Conservation (phyloP, 1,284 basidiomycete genomes). For the Apiotrichum mycotoxinovorans region DNA sequence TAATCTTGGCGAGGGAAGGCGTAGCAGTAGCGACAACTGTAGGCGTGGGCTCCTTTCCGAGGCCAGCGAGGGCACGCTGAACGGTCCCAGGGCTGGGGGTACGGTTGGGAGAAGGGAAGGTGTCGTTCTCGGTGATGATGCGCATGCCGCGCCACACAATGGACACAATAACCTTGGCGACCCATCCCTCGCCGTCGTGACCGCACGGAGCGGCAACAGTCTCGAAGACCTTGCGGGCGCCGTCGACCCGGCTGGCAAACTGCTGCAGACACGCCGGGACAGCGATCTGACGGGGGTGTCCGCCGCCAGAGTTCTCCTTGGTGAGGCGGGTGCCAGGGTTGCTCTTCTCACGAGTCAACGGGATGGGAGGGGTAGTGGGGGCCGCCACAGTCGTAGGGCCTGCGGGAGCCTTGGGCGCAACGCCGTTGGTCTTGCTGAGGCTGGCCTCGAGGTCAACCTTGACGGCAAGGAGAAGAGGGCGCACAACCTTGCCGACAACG, state of each 20-base stretch:
- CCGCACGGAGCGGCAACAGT: slow-evolving; percentile 43
- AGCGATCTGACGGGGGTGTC: slow-evolving; percentile 30
- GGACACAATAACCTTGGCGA: slow-evolving; percentile 48
- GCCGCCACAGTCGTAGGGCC: slow-evolving; percentile 37
- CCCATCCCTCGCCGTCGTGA: slow-evolving; percentile 51
- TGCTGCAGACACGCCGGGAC: slow-evolving; percentile 46
- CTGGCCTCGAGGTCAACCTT: slow-evolving; percentile 46
- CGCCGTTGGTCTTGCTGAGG: slow-evolving; percentile 32
- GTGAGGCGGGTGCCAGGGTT: slow-evolving; percentile 29
- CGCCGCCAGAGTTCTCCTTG: slow-evolving; percentile 39
- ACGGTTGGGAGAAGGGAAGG: slow-evolving; percentile 14
- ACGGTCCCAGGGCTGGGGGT: slow-evolving; percentile 44
- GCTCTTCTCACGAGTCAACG: slow-evolving; percentile 31
- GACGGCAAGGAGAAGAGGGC: slow-evolving; percentile 43
- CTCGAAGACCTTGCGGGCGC: slow-evolving; percentile 44
- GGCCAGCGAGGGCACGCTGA: slow-evolving; percentile 37
- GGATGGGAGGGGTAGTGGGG: slow-evolving; percentile 14
- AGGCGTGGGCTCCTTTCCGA: slow-evolving; percentile 34
- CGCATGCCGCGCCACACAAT: slow-evolving; percentile 51
- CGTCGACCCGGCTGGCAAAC: slow-evolving; percentile 49
- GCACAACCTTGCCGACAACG: slow-evolving; percentile 49
- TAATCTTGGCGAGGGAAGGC: slow-evolving; percentile 39
- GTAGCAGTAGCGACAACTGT: slow-evolving; percentile 23
- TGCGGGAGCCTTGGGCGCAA: slow-evolving; percentile 36
- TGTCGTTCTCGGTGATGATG: slow-evolving; percentile 38